Conservation (phyloP, 257 asterid genomes). For the Plantago ovata region DNA sequence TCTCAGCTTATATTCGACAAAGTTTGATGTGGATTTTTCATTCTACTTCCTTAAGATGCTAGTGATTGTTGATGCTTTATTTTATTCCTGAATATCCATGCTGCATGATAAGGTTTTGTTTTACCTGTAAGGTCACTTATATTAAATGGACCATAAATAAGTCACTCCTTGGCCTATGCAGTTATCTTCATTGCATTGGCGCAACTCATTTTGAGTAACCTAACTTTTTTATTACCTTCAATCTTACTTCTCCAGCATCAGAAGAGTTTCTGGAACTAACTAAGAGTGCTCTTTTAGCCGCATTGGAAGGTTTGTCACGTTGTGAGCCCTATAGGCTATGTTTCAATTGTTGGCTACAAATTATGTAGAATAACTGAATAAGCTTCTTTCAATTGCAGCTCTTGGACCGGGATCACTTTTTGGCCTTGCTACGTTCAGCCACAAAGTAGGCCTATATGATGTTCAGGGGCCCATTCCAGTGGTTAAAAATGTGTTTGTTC, state of each 20-base stretch:
- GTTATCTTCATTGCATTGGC: slow-evolving; percentile 11
- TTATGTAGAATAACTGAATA: slow-evolving; percentile 20
- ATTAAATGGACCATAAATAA: too few relatives aligned
- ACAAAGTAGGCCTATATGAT: slow-evolving; percentile 92
- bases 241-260: slow-evolving; percentile 61
- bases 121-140: slow-evolving; percentile 14
- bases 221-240: slow-evolving; percentile 22
- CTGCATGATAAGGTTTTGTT: too few relatives aligned
- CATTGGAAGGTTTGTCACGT: slow-evolving; percentile 77
- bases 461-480: slow-evolving; percentile 98
- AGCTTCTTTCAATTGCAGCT: slow-evolving; percentile 48
- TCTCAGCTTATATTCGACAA: too few relatives aligned
- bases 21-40: neutral
- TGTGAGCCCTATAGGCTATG: slow-evolving; percentile 7
- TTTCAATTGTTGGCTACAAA: slow-evolving; percentile 5
- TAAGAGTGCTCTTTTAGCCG: slow-evolving; percentile 93
- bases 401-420: slow-evolving; percentile 96
- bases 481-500: slow-evolving; percentile 87
- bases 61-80: slow-evolving; percentile 10
- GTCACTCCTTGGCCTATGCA: slow-evolving; percentile 9
- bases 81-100: too few relatives aligned
- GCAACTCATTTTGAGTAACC: slow-evolving; percentile 1
- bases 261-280: slow-evolving; percentile 97
- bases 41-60: slow-evolving; percentile 12
- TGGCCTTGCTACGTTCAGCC: slow-evolving; percentile 97